Base-by-base conservation (phyloP, 306 rosid genomes). In the Vachellia pachyceras region DNA sequence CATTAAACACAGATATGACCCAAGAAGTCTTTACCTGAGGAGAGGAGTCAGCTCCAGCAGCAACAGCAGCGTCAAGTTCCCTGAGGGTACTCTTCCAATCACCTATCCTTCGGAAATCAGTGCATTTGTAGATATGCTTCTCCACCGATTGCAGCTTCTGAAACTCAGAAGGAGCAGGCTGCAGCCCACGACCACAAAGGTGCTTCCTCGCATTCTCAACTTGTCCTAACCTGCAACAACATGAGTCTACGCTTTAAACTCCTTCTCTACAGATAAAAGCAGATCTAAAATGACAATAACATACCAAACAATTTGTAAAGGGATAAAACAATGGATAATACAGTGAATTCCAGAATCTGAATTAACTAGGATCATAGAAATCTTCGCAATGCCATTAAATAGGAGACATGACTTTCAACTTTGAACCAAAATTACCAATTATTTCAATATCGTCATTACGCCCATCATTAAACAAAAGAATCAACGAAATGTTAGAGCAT, bases 201-300 rank as follows among this genome's bases (percentile, higher is more conserved):
- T 95, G 94, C 82, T 75, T 82, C 90, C 92, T 85, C 13, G 97
- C 92, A 89, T 93, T 89, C 77, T 95, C 99, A 44, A 90, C 90
- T 79, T 88, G 97, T 66, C 99, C 99, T 79, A 95, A 88, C 88
- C 99, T 93, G 94, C 70, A 33, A 84, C 15, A 80, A 23, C 60
- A 80, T 54, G 29, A 36, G 10, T 77, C 60, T 39, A 70, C 33
- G 50, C 69, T 52, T 45, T 29, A 44, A 7, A 5, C 47, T 20
- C 37, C 39, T 41, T 12, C 49, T 69, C 55, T 3, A 69, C 39
- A 44, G 14, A 44, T 44, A 23, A 10, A 69, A 69, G 55, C 5
- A 42, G 55, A 22, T 44, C 11, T 22, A 69, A 42, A 29, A 23
- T 41, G 63, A 81, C 52, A 84, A 29, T 29, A 69, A 47, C 71